Evolutionary conservation across 192 early-diverging fungal species (phyloP), one percentile per base, ranked within the genome.

Genomic region (Irineochytrium annulatum): DNA sequence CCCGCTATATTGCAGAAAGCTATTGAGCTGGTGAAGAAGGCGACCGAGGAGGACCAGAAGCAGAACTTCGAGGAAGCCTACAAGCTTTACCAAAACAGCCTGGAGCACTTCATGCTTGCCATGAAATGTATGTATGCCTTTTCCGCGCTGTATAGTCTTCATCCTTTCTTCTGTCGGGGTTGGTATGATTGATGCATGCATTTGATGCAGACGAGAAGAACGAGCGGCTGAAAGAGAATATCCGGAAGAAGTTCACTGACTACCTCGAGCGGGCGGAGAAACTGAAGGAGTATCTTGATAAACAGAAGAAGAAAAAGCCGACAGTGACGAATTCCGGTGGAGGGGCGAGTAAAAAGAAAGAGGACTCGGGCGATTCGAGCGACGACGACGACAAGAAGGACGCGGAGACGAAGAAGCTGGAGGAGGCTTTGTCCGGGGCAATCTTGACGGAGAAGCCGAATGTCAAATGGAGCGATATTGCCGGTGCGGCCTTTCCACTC

Each of bases 361-460:
- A 52, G 29, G 59, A 70, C 14, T 43, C 69, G 24, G 68, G 27
- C 2, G 66, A 53, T n/a, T 65, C 67, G 14, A 77, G 73, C 19
- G 79, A 78, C n/a, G 80, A 75, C 20, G 80, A 75, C 31, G 78
- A 73, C 3, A 78, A 82, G 57, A 75, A 84, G 39, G 89, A 94
- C 71, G 75, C 85, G 34, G 92, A 94, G 64, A 83, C 81, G 11
- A 90, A 89, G 67, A 91, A 91, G 70, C 73, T 94, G 16, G 48
- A 60, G 17, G 71, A 65, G 22, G 75, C 80, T 2, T 41, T 83
- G 43, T 58, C 73, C 26, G 86, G 89, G 8, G 95, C 93, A 1
- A 95, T 98, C 63, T 67, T 98, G 59, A 87, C 84, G 56, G 94
- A 98, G 64, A 98, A 95, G 59, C 95, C 96, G 31, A 95, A 97